Evolutionary conservation across 2,329 filamentous ascomycete species (phyloP).

Genomic region (Nemania sp.): DNA sequence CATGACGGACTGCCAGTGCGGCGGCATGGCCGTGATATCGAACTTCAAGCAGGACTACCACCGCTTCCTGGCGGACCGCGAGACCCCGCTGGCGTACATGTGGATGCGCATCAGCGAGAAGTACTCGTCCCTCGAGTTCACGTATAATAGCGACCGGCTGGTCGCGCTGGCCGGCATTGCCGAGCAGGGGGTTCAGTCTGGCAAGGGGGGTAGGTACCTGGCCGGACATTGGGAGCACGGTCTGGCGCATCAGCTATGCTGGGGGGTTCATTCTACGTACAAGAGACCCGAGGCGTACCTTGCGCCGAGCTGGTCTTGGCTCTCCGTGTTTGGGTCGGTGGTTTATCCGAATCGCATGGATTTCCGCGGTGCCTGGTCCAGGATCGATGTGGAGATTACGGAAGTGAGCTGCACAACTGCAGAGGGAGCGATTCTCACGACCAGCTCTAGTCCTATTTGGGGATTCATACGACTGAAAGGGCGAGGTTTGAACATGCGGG

Average conservation of each 20-base stretch:
- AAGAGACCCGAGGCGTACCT: constrained; percentile 4
- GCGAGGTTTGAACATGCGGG: neutral
- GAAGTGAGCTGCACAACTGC: constrained; percentile 7
- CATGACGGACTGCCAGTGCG: constrained; percentile 19
- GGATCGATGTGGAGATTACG: constrained; percentile 14
- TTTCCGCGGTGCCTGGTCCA: neutral
- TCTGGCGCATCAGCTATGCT: constrained; percentile 21
- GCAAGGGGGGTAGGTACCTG: constrained; percentile 16
- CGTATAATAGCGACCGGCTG: constrained; percentile 14
- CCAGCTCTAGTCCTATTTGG: neutral
- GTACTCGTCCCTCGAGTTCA: constrained; percentile 16
- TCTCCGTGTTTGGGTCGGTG: constrained; percentile 17
- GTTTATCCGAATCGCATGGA: constrained; percentile 18
- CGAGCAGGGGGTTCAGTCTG: constrained; percentile 11
- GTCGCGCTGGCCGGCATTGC: constrained; percentile 23
- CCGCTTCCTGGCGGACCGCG: neutral
- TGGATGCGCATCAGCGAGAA: constrained; percentile 25
- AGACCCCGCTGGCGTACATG: constrained; percentile 11
- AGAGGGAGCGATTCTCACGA: neutral
- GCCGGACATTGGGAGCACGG: constrained; percentile 21
- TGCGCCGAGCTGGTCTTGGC: constrained; percentile 25
- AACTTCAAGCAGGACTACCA: constrained; percentile 15
- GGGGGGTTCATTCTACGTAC: constrained; percentile 6
- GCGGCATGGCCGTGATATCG: constrained; percentile 13
- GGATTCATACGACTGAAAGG: constrained; percentile 17